Base-by-base conservation (phyloP, 169 alveolate genomes). In the Plasmodium gallinaceum region DNA sequence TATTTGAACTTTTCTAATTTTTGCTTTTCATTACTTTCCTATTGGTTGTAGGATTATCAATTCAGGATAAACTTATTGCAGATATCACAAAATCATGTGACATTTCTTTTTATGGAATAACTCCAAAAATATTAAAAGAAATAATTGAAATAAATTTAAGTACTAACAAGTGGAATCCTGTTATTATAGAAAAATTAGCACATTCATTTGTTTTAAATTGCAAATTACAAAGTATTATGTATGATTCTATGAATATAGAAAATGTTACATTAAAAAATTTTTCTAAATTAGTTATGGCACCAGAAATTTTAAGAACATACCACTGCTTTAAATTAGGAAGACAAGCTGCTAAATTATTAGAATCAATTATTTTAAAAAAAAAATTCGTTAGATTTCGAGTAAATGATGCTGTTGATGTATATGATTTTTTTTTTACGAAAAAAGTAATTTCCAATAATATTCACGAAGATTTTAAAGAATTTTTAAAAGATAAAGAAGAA, bases 291-390 rank as follows among this genome's bases (percentile, higher is more conserved):
- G 60, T 78, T 9, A 37, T 46, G 20, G 78, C 89, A 10, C 89
- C 89, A 20, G 89, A 78, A 32, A 62, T 78, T 75, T n/a, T 78
- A 37, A 78, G 64, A 45, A 78, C 89, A 18, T 78, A 78, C 32
- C 78, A 78, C 22, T 78, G 89, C 22, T 78, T 64, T 60, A 48
- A 64, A 43, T 51, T 78, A 8, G 89, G 89, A 20, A 51, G 76
- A 64, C 78, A 78, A 65, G 89, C 89, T 32, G 89, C 46, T 26
- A 48, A 58, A 64, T 51, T 78, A 26, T 24, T 78, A 64, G 89
- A 78, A 65, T 78, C 89, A 3, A 64, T 78, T 5, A 78, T 78
- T 7, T 51, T 78, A 45, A 78, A 78, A 39, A 78, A 78, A n/a
- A 78, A 78, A 9, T 78, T 78, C n/a, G 78, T 65, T 6, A 22